Conservation (phyloP, 2,329 filamentous ascomycete species). For the Chrysosphaeria jannelii region DNA sequence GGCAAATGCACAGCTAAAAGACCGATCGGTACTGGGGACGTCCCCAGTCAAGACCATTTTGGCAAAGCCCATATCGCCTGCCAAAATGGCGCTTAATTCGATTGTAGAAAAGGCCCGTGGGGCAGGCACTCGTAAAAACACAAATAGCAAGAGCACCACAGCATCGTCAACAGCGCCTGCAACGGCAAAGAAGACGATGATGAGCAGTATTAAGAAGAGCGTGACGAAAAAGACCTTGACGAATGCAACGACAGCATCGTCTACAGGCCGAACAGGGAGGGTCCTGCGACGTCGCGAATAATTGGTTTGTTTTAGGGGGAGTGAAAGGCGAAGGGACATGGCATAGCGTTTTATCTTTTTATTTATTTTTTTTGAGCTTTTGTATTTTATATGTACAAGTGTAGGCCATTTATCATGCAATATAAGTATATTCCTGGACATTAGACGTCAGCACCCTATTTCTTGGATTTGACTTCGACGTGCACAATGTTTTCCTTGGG, state of each 20-base stretch:
- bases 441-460: slow-evolving; percentile 26
- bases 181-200: slow-evolving; percentile 18
- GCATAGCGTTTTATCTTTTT: background rate
- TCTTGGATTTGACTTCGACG: slow-evolving; percentile 91
- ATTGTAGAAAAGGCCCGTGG: slow-evolving; percentile 31
- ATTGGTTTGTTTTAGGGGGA: too few relatives aligned
- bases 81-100: slow-evolving; percentile 24
- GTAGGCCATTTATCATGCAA: background rate
- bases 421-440: too few relatives aligned
- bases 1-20: slow-evolving; percentile 46
- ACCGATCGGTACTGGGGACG: too few relatives aligned
- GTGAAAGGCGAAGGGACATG: too few relatives aligned
- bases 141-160: slow-evolving; percentile 7
- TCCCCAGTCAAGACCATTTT: slow-evolving; percentile 27
- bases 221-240: slow-evolving; percentile 20
- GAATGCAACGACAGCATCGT: slow-evolving; percentile 11
- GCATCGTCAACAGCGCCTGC: slow-evolving; percentile 10
- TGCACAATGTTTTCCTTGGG: slow-evolving; percentile 88
- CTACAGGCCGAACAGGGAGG: slow-evolving; percentile 12
- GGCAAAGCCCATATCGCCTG: slow-evolving; percentile 26
- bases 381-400: background rate
- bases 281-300: slow-evolving; percentile 23
- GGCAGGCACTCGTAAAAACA: too few relatives aligned
- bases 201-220: slow-evolving; percentile 22
- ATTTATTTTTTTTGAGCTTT: background rate